Conservation (phyloP, 2,329 filamentous ascomycete genomes). For the Claviceps arundinis region DNA sequence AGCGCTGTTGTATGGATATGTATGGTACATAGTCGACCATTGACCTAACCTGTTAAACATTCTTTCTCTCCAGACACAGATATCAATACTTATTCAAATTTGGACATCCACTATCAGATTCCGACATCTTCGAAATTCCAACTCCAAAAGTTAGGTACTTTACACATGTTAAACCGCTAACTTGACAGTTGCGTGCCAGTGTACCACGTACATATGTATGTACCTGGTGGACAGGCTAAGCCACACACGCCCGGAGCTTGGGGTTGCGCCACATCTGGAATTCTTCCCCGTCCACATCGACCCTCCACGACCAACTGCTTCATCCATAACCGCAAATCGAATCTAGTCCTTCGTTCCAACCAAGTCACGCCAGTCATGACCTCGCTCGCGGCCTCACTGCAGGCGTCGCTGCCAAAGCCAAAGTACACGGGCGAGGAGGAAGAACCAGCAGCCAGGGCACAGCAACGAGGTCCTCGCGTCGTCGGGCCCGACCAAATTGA, state of each 20-base stretch:
- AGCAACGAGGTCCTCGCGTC: constrained; percentile 70
- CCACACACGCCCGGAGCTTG: constrained; percentile 9
- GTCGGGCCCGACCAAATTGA: constrained; percentile 69
- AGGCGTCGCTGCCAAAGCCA: constrained; percentile 72
- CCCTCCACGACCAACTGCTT: not conserved
- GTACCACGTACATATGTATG: too few species aligned
- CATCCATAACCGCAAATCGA: constrained; percentile 8
- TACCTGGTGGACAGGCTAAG: constrained; percentile 12
- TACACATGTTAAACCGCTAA: too few species aligned
- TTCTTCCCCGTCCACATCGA: constrained; percentile 15
- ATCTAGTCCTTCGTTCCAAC: constrained; percentile 9
- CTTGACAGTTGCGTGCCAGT: too few species aligned
- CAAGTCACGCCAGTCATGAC: constrained; percentile 33
- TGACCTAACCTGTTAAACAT: too few species aligned
- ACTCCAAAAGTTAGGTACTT: too few species aligned
- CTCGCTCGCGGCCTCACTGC: constrained; percentile 57
- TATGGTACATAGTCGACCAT: not conserved
- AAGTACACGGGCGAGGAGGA: constrained; percentile 87
- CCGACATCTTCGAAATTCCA: too few species aligned
- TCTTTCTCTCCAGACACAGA: too few species aligned
- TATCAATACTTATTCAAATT: too few species aligned
- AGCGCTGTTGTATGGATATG: too few species aligned
- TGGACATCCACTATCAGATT: too few species aligned
- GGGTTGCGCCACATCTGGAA: constrained; percentile 16
- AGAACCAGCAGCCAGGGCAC: constrained; percentile 56